Evolutionary conservation across 2,329 filamentous ascomycete genomes (phyloP), one percentile per base, ranked within the genome.

Genomic region (Passalora sequoiae): DNA sequence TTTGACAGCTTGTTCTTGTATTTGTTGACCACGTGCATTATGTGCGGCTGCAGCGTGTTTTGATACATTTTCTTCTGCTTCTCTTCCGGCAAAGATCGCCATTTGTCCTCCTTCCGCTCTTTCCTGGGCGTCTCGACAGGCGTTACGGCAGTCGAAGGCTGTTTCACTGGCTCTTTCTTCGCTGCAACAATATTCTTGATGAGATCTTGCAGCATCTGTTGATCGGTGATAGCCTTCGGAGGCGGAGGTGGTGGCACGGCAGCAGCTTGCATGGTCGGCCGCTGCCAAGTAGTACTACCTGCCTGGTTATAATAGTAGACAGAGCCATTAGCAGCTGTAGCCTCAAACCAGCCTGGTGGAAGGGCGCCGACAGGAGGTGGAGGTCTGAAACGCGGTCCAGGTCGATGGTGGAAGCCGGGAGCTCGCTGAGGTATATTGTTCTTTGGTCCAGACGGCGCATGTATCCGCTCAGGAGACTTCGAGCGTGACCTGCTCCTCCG

Each of bases 41-140:
- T 83, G 44, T 88, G 81, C 4, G 88, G 88, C 60, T 84, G 86
- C 5, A 96, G 74, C 39, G 89, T 94, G 61, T 89, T 89, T 65
- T 96, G 89, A 59, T 96, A 97, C 2, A 95, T 75, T 70, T 88
- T 95, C 78, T 89, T 94, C 67, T 92, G 87, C 68, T 96, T 96
- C 53, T 96, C 89, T 54, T 81, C 64, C 1, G 83, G 73, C 22
- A 83, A 64, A 46, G 74, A 76, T 43, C 79, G 76, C 85, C 85
- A 89, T 61, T 83, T 86, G 36, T 87, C 83, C 56, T 75, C 74
- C 55, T 78, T 82, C 42, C 67, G 65, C 46, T 70, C 69, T 39
- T 68, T 73, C 59, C 71, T 74, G 55, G 72, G 73, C 3, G 72
- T 69, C 8, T 78, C 73, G 47, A 81, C 78, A 1, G 85, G 83